Evolutionary conservation across 352 stramenopile species (phyloP), one percentile per base, ranked within the genome.

Genomic region (Phytophthora sp.): DNA sequence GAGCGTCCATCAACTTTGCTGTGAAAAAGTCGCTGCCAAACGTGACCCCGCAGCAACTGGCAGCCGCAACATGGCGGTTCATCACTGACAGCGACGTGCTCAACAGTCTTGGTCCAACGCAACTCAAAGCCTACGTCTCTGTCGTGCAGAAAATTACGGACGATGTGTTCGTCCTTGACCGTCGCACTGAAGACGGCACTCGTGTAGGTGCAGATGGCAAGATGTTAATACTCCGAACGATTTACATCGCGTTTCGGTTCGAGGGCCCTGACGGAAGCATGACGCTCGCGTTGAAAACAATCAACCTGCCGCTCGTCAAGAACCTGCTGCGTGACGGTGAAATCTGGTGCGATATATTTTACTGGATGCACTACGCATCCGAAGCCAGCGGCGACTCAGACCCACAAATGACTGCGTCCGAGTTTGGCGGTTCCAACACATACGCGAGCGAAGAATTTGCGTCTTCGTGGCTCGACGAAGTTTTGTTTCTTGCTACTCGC

Each of bases 261-360:
- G 18, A 8, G 0, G 35, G 66, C n/a, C 52, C 48, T 10, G 26
- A 55, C 27, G 54, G 35, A 0, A 20, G 31, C 31, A 56, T 46
- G 23, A 37, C 54, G n/a, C 24, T 80, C 5, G 52, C 37, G 9
- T 70, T 80, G 42, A 75, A 77, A 42, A 77, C 67, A 4, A 35
- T 80, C 10, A 64, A 80, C 35, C 15, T 62, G 1, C 62, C 66
- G 0, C 31, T 41, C 18, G 65, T 61, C 18, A 42, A 68, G 10
- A 31, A 37, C 5, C 31, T 53, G 26, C 43, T 77, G 8, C 27
- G 17, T 4, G 37, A 45, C 3, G 38, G 65, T 18, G 63, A 80
- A 34, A 24, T 55, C 3, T 80, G 72, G 67, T 74, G 62, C 46
- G 60, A 77, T 31, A 66, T 75, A 26, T 80, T 75, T 51, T 80